Evolutionary conservation across 139 green algal species (phyloP).

Genomic region (Yamagishiella unicocca): DNA sequence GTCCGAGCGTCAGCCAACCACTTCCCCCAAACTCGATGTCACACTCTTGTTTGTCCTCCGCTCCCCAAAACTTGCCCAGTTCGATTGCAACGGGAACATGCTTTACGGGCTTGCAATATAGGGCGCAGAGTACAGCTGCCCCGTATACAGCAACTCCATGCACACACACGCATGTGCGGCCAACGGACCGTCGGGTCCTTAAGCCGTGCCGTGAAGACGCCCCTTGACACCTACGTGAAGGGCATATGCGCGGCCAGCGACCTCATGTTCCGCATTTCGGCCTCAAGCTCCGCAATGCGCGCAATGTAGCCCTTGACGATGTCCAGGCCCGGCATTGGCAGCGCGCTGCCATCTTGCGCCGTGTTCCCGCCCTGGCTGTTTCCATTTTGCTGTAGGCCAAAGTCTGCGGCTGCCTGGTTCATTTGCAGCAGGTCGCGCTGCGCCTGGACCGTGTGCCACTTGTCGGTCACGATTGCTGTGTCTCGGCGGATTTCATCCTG

Average conservation of each 20-base stretch:
- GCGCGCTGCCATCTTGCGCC: not conserved
- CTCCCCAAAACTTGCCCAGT: no score
- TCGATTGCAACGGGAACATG: no score
- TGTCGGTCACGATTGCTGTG: slow-evolving; percentile 26
- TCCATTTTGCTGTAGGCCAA: not conserved
- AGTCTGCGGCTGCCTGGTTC: slow-evolving; percentile 1
- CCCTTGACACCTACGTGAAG: slow-evolving; percentile 27
- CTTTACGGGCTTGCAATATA: no score
- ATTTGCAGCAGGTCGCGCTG: slow-evolving; percentile 46
- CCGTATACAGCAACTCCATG: no score
- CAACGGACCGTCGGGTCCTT: no score
- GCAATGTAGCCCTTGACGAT: slow-evolving; percentile 64
- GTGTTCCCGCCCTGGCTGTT: not conserved
- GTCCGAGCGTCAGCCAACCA: no score
- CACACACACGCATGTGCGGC: no score
- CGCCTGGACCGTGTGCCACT: slow-evolving; percentile 44
- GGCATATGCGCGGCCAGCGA: slow-evolving; percentile 15
- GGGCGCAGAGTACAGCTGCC: no score
- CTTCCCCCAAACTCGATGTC: no score
- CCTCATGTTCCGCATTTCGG: slow-evolving; percentile 62
- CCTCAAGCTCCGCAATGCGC: slow-evolving; percentile 76
- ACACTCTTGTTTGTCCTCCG: no score
- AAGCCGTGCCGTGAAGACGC: no score
- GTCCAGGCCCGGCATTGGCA: slow-evolving; percentile 30
- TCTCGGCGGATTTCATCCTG: slow-evolving; percentile 44